Percentiles rank a stretch among this genome's conserved stretches.
Evolutionary conservation across 2,329 filamentous ascomycete genomes (phyloP).

Genomic region (Monilinia laxa): DNA sequence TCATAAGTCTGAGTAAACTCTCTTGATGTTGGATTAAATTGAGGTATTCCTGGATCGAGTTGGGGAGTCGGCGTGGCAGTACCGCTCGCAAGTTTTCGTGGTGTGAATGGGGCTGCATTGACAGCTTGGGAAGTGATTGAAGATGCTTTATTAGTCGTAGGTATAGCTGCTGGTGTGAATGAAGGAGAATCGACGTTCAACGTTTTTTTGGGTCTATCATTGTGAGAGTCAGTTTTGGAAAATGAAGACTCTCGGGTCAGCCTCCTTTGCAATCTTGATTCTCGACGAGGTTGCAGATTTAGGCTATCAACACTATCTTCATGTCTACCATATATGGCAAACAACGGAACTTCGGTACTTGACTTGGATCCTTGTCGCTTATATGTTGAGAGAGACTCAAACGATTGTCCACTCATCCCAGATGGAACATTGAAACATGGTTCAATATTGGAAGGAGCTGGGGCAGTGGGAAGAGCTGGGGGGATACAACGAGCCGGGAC

Average conservation of each 20-base stretch:
- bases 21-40: slow-evolving; percentile 51
- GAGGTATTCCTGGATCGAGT: slow-evolving; percentile 29
- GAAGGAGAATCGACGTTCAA: slow-evolving; percentile 96
- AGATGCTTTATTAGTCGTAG: slow-evolving; percentile 61
- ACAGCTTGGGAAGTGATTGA: slow-evolving; percentile 84
- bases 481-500: not conserved
- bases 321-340: not conserved
- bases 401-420: not conserved
- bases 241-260: not conserved
- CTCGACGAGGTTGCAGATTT: not conserved
- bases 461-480: not conserved
- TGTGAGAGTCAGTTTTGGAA: slow-evolving; percentile 5
- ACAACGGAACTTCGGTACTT: not conserved
- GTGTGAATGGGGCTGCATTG: slow-evolving; percentile 84
- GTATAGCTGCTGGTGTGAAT: slow-evolving; percentile 70
- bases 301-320: not conserved
- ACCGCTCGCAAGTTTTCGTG: slow-evolving; percentile 53
- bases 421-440: not conserved
- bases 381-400: not conserved
- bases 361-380: not conserved
- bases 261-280: not conserved
- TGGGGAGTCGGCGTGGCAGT: slow-evolving; percentile 38
- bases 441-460: not conserved
- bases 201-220: slow-evolving; percentile 63
- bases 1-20: slow-evolving; percentile 61